A percentile compares a stretch with the other conserved stretches of the same genome.
These are phyloP conservation scores for Ophiocordyceps robertsii DNA, from an alignment of 2,329 filamentous ascomycete species.

Conservation along the genomic window DNA sequence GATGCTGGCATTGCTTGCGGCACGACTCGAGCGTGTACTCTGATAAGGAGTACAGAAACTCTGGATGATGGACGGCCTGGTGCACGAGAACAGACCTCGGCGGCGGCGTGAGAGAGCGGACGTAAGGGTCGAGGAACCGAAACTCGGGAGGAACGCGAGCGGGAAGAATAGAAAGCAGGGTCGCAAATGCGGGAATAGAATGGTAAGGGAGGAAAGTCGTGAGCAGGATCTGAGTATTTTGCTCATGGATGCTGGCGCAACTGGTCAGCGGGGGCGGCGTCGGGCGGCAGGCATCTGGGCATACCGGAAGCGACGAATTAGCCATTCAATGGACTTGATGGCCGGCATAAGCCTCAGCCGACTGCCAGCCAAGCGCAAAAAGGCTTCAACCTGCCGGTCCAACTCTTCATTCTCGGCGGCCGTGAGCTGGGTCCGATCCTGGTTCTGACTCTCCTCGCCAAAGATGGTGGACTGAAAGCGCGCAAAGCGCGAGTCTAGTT, in stretches of 20 bases:
- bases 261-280: not conserved
- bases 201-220: constrained; percentile 91
- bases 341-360: constrained; percentile 74
- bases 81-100: constrained; percentile 75
- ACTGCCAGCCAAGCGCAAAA: constrained; percentile 66
- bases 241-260: constrained; percentile 63
- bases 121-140: constrained; percentile 77
- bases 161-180: constrained; percentile 77
- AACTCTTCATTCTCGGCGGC: constrained; percentile 69
- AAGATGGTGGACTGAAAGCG: constrained; percentile 70
- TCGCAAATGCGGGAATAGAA: constrained; percentile 69
- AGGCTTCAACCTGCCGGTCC: constrained; percentile 64
- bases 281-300: not conserved
- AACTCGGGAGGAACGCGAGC: constrained; percentile 60
- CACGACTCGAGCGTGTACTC: constrained; percentile 65
- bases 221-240: constrained; percentile 67
- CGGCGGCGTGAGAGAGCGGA: constrained; percentile 60
- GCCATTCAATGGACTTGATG: constrained; percentile 87
- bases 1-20: constrained; percentile 57
- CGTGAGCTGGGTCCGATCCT: constrained; percentile 80
- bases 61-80: constrained; percentile 63
- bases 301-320: constrained; percentile 79
- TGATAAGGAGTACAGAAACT: constrained; percentile 66
- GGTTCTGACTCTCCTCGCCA: constrained; percentile 80
- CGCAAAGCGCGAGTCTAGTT: constrained; percentile 66